Conservation (phyloP, 2,329 filamentous ascomycete species). For the Calycina herbarum region DNA sequence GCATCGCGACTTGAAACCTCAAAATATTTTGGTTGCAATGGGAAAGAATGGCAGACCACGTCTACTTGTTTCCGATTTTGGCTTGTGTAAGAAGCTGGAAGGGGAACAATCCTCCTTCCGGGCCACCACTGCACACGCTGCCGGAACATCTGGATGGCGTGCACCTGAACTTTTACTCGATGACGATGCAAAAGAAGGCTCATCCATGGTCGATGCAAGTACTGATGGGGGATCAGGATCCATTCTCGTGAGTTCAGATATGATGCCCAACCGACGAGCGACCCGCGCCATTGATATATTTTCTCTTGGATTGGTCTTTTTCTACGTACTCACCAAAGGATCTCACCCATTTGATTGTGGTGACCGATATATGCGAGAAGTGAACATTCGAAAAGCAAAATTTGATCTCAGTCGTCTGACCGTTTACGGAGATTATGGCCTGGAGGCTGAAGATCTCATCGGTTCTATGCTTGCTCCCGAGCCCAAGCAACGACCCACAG, state of each 20-base stretch:
- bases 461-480: constrained; percentile 68
- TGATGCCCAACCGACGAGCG: constrained; percentile 70
- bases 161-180: constrained; percentile 89
- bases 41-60: constrained; percentile 70
- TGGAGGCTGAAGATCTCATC: constrained; percentile 86
- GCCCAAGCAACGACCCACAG: constrained; percentile 64
- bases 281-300: constrained; percentile 98
- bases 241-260: constrained; percentile 56
- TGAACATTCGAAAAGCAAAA: constrained; percentile 92
- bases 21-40: constrained; percentile 89
- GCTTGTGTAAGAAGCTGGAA: constrained; percentile 94
- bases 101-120: constrained; percentile 93
- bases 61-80: constrained; percentile 96
- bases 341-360: constrained; percentile 92
- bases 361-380: constrained; percentile 91
- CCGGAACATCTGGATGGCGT: constrained; percentile 93
- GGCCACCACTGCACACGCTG: constrained; percentile 89
- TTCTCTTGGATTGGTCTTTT: constrained; percentile 95
- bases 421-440: constrained; percentile 76
- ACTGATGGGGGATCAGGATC: constrained; percentile 62
- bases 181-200: constrained; percentile 61
- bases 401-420: constrained; percentile 72
- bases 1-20: constrained; percentile 94
- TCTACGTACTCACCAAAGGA: constrained; percentile 94
- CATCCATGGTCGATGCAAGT: constrained; percentile 48